A percentile compares a stretch with the other conserved stretches of the same genome.
These are phyloP conservation scores for Musa beccarii DNA, from an alignment of 176 grass and related monocot species.

Conservation along the genomic window DNA sequence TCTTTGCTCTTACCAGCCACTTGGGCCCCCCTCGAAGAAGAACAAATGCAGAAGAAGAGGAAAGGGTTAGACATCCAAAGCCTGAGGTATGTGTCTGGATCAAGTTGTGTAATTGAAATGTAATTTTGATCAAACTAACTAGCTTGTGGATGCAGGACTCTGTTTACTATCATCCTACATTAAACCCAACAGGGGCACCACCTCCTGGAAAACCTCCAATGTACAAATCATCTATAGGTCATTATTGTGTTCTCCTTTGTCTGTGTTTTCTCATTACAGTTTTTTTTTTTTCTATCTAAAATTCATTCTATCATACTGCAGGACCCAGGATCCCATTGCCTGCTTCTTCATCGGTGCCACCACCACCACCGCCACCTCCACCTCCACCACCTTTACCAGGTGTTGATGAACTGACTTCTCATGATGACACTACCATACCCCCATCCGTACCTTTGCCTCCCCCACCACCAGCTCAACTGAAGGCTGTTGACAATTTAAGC, in stretches of 20 bases:
- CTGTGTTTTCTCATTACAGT: not conserved
- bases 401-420: conserved; percentile 1
- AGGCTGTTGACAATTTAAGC: not conserved
- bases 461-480: conserved; percentile 2
- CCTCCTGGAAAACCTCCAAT: conserved; percentile 19
- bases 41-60: conserved; percentile 71
- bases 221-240: conserved; percentile 20
- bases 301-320: not conserved
- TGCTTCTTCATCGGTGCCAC: not conserved
- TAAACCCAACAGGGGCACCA: conserved; percentile 12
- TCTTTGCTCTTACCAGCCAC: conserved; percentile 44
- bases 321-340: conserved; percentile 1
- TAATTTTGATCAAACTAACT: not conserved
- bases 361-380: not conserved
- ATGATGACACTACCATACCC: conserved; percentile 6
- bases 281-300: not conserved
- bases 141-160: conserved; percentile 8
- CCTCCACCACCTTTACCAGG: conserved; percentile 15
- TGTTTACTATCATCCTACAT: conserved; percentile 12
- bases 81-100: conserved; percentile 53
- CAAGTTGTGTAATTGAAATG: not conserved
- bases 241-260: not conserved
- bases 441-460: conserved; percentile 9
- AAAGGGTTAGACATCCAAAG: conserved; percentile 54
- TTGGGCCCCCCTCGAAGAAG: conserved; percentile 71